Conservation (phyloP, 305 asterid genomes). For the Fraxinus dipetala region DNA sequence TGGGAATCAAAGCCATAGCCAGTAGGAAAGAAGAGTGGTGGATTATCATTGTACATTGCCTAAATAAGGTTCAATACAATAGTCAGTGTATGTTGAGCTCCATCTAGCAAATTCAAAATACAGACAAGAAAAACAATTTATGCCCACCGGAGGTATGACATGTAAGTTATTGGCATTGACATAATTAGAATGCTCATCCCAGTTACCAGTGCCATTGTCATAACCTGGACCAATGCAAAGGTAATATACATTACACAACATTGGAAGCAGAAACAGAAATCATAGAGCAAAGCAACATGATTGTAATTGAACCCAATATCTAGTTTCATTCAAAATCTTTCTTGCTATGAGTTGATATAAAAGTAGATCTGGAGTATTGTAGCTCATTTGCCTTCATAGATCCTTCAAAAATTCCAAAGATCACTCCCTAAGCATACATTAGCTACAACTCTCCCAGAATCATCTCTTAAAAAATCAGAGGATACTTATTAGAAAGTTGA, state of each 20-base stretch:
- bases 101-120: constrained; percentile 19
- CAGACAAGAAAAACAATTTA: constrained; percentile 11
- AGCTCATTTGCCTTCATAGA: not conserved
- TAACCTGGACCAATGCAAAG: constrained; percentile 55
- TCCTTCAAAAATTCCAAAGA: not conserved
- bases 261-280: constrained; percentile 1
- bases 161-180: constrained; percentile 81
- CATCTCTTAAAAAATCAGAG: not conserved
- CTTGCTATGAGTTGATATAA: not conserved
- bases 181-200: constrained; percentile 82
- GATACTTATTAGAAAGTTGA: not conserved
- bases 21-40: constrained; percentile 67
- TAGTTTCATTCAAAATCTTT: not conserved
- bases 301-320: not conserved
- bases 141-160: constrained; percentile 76
- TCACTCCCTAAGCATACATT: not conserved
- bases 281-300: not conserved
- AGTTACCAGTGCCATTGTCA: constrained; percentile 65
- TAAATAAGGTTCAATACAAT: constrained; percentile 35
- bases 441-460: not conserved
- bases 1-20: constrained; percentile 87
- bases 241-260: constrained; percentile 18
- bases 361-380: not conserved
- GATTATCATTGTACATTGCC: constrained; percentile 91
- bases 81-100: constrained; percentile 18